These are phyloP conservation scores for Linnemannia zychae DNA, from an alignment of 192 early-diverging fungal genomes.

Conservation along the genomic window DNA sequence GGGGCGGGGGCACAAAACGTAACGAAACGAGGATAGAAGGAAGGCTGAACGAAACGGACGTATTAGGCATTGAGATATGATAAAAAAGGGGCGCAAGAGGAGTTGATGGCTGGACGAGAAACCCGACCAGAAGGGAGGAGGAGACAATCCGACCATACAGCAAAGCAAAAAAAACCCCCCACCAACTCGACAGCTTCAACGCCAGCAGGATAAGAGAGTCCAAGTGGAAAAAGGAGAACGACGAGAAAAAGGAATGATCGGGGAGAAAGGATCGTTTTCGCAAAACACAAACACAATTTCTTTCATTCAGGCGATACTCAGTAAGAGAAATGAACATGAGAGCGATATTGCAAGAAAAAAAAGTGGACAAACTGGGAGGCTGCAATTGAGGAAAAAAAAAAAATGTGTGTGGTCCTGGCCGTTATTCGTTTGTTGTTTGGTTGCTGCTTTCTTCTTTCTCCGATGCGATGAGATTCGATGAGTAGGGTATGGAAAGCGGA, in stretches of 20 bases:
- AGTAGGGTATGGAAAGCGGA: neutral
- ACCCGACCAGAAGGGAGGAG: neutral
- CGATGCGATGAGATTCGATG: neutral
- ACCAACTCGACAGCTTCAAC: no score
- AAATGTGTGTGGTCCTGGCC: no score
- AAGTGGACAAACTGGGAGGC: neutral
- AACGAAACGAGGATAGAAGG: slow-evolving; percentile 1
- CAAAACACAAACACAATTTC: neutral
- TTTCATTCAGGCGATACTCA: neutral
- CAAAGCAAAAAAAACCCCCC: no score
- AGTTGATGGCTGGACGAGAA: neutral
- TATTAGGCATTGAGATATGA: neutral
- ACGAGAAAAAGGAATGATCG: neutral
- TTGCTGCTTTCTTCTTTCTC: neutral
- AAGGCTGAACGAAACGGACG: neutral
- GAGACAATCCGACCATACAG: no score
- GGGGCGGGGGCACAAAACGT: neutral
- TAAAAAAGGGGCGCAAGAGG: neutral
- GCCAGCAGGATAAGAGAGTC: no score
- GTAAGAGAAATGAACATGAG: neutral
- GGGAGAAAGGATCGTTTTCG: no score
- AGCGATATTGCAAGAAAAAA: neutral
- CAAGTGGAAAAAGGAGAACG: neutral
- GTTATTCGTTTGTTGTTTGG: no score
- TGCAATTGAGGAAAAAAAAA: neutral